Percentiles rank a stretch among this genome's conserved stretches.
These are phyloP conservation scores for Pichia sp. DNA, from an alignment of 1,139 yeast species.

Conservation along the genomic window DNA sequence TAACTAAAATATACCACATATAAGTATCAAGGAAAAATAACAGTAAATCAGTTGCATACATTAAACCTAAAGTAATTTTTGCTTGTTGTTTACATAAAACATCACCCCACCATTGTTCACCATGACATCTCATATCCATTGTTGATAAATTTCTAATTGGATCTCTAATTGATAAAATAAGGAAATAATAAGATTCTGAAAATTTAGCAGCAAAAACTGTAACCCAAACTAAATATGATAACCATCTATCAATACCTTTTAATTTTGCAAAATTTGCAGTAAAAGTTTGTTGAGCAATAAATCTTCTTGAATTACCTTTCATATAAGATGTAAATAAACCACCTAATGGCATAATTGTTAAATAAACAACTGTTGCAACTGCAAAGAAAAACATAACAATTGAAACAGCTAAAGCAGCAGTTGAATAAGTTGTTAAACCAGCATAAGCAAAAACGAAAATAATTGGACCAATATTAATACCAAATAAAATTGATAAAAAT, in stretches of 20 bases:
- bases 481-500: constrained; percentile 62
- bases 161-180: constrained; percentile 86
- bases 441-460: constrained; percentile 83
- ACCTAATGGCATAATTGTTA: constrained; percentile 94
- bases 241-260: constrained; percentile 89
- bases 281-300: constrained; percentile 90
- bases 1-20: constrained; percentile 95
- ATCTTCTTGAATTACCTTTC: constrained; percentile 82
- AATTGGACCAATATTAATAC: constrained; percentile 76
- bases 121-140: constrained; percentile 69
- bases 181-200: constrained; percentile 86
- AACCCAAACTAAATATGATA: constrained; percentile 88
- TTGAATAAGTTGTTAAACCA: constrained; percentile 60
- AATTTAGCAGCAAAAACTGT: constrained; percentile 85
- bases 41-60: constrained; percentile 86
- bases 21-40: constrained; percentile 98
- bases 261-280: constrained; percentile 86
- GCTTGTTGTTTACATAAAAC: constrained; percentile 78
- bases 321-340: constrained; percentile 92
- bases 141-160: constrained; percentile 74
- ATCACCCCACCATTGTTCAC: constrained; percentile 85
- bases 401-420: constrained; percentile 74
- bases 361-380: constrained; percentile 74
- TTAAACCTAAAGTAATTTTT: constrained; percentile 80
- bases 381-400: constrained; percentile 90